phyloP scores from a whole-genome alignment of 139 green algal genomes.

The Edaphochlamys debaryana region DNA sequence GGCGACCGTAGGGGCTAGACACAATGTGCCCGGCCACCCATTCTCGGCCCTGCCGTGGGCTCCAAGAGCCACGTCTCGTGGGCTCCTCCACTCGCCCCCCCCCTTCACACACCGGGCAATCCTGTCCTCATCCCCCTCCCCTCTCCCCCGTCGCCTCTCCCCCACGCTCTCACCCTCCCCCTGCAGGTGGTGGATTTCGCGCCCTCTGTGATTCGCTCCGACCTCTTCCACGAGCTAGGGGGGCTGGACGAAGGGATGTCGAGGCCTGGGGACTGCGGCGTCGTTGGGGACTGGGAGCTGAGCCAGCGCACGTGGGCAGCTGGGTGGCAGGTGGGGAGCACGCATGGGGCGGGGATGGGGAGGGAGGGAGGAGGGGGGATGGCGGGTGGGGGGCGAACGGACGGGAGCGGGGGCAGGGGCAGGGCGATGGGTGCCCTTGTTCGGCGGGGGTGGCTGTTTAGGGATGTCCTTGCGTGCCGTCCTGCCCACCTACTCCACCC shows the following conservation, averaged over 20 bases:
- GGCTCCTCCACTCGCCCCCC: too few species aligned
- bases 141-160: neutral
- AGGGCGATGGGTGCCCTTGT: too few species aligned
- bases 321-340: constrained; percentile 38
- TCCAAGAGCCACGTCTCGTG: too few species aligned
- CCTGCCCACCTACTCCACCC: too few species aligned
- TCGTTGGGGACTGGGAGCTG: constrained; percentile 45
- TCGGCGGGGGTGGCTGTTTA: too few species aligned
- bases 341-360: neutral
- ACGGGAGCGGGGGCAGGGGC: neutral
- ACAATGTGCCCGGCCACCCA: too few species aligned
- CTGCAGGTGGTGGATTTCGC: constrained; percentile 41
- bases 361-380: neutral
- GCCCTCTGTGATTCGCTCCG: constrained; percentile 30
- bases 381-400: fast-evolving
- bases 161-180: fast-evolving
- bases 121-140: neutral
- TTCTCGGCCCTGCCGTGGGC: too few species aligned
- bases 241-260: constrained; percentile 43
- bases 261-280: constrained; percentile 41
- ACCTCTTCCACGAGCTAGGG: constrained; percentile 7
- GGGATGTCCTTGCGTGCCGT: too few species aligned
- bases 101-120: neutral
- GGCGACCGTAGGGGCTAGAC: too few species aligned
- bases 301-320: constrained; percentile 33